Evolutionary conservation across 495 filamentous ascomycete genomes (phyloP).

Genomic region (Penicillium arizonense): DNA sequence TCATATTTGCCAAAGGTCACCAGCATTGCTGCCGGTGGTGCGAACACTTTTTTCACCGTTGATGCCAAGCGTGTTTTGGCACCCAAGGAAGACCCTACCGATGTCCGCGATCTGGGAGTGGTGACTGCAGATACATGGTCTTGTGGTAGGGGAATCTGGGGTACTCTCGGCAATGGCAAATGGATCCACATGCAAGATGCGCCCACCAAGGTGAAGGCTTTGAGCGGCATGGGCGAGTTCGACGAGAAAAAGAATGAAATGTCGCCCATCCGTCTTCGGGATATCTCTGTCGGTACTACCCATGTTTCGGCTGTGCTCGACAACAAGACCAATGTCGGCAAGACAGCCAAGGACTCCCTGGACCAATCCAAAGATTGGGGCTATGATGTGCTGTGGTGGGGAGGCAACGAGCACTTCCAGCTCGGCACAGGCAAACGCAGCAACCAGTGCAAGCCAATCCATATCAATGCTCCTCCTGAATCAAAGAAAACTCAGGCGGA

Average conservation of each 20-base stretch:
- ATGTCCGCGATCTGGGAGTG: constrained; percentile 45
- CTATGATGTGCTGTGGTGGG: constrained; percentile 87
- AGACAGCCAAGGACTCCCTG: constrained; percentile 43
- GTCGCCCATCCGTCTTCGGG: constrained; percentile 72
- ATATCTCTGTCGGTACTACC: constrained; percentile 70
- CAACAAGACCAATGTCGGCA: constrained; percentile 64
- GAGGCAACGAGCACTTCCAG: constrained; percentile 90
- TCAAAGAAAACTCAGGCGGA: constrained; percentile 51
- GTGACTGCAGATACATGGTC: constrained; percentile 76
- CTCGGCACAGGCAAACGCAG: constrained; percentile 87
- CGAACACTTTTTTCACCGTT: constrained; percentile 81
- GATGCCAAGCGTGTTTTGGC: constrained; percentile 63
- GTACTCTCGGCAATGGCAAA: constrained; percentile 77
- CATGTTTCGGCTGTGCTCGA: constrained; percentile 79
- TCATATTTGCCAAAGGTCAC: constrained; percentile 60
- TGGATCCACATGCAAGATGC: constrained; percentile 85
- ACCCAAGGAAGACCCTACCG: constrained; percentile 39
- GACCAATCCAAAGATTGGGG: constrained; percentile 68
- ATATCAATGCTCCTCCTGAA: constrained; percentile 73
- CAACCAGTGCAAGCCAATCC: constrained; percentile 68
- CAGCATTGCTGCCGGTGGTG: constrained; percentile 77
- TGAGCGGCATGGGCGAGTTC: constrained; percentile 82
- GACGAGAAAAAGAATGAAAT: constrained; percentile 66
- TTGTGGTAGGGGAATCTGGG: constrained; percentile 81
- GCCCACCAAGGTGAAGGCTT: constrained; percentile 77